A percentile compares a stretch with the other conserved stretches of the same genome.
phyloP scores from a whole-genome alignment of 106 monocot genomes.

The Apostasia shenzhenica region DNA sequence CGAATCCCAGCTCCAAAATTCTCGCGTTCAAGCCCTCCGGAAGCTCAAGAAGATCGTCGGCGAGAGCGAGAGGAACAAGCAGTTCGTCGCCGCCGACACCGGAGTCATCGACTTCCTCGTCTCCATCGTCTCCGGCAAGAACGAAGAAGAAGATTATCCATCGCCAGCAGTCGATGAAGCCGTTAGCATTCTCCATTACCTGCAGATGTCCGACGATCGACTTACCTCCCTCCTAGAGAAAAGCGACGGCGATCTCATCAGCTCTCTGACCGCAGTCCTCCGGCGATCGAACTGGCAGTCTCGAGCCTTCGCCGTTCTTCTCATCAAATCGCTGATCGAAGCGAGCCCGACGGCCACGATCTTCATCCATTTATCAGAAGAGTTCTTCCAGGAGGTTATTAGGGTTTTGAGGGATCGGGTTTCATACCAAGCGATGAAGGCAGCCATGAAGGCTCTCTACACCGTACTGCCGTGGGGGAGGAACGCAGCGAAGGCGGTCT shows the following conservation, averaged over 20 bases:
- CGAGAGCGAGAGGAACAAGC: conserved; percentile 36
- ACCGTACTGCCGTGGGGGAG: conserved; percentile 3
- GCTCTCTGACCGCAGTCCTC: conserved; percentile 20
- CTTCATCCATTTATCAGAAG: neutral
- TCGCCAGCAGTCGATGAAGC: conserved; percentile 32
- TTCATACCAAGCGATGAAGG: conserved; percentile 1
- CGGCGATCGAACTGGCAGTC: conserved; percentile 16
- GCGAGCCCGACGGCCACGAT: neutral
- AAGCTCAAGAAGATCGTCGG: conserved; percentile 21
- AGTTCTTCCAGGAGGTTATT: neutral
- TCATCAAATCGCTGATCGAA: conserved; percentile 2
- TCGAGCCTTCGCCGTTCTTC: neutral
- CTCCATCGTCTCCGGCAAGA: conserved; percentile 12
- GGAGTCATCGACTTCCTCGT: conserved; percentile 32
- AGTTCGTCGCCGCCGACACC: conserved; percentile 8
- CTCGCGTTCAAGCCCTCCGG: neutral
- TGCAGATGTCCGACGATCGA: conserved; percentile 31
- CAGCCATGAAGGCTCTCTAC: conserved; percentile 4
- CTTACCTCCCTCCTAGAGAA: conserved; percentile 12
- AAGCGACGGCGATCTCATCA: conserved; percentile 17
- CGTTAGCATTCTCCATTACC: conserved; percentile 31
- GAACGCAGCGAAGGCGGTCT: conserved; percentile 4
- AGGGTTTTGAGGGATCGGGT: neutral
- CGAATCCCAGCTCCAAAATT: neutral
- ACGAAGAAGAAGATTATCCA: neutral